Conservation (phyloP, 2,329 filamentous ascomycete genomes). For the Aureobasidium melanogenum region DNA sequence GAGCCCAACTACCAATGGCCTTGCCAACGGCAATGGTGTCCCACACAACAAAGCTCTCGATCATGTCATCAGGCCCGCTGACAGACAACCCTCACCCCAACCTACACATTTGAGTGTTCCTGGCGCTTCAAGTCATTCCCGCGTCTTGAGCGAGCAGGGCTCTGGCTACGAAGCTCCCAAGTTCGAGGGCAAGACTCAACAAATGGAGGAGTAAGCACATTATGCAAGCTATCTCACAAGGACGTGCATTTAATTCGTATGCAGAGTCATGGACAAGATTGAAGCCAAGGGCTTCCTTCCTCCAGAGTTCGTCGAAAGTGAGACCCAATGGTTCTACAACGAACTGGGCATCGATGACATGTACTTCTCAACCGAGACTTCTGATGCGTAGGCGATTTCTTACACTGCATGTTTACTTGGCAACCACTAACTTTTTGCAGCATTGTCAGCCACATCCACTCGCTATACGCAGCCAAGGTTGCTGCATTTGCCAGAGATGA, state of each 20-base stretch:
- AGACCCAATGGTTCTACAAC: conserved; percentile 96
- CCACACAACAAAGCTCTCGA: conserved; percentile 50
- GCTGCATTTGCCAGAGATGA: conserved; percentile 89
- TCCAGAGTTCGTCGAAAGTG: conserved; percentile 67
- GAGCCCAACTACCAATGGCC: background rate
- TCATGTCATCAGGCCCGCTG: conserved; percentile 41
- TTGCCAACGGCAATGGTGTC: background rate
- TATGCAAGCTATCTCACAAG: background rate
- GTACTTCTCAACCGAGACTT: conserved; percentile 87
- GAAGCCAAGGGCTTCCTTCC: conserved; percentile 79
- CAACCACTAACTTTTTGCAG: conserved; percentile 19
- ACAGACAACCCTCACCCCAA: conserved; percentile 72
- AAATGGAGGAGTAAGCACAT: conserved; percentile 65
- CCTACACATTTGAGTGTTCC: conserved; percentile 76
- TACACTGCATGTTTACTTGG: background rate
- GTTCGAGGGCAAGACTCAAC: conserved; percentile 84
- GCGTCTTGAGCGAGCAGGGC: conserved; percentile 76
- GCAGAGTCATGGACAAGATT: conserved; percentile 69
- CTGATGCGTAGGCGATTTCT: conserved; percentile 48
- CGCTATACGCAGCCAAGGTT: conserved; percentile 92
- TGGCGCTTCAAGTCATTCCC: conserved; percentile 49
- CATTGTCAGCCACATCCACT: conserved; percentile 90
- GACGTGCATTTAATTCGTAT: conserved; percentile 19
- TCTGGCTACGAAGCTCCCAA: conserved; percentile 91
- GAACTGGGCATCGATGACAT: conserved; percentile 96